Evolutionary conservation across 768 basidiomycete species (phyloP), one percentile per base, ranked within the genome.

Genomic region (Pleurotus tuoliensis): DNA sequence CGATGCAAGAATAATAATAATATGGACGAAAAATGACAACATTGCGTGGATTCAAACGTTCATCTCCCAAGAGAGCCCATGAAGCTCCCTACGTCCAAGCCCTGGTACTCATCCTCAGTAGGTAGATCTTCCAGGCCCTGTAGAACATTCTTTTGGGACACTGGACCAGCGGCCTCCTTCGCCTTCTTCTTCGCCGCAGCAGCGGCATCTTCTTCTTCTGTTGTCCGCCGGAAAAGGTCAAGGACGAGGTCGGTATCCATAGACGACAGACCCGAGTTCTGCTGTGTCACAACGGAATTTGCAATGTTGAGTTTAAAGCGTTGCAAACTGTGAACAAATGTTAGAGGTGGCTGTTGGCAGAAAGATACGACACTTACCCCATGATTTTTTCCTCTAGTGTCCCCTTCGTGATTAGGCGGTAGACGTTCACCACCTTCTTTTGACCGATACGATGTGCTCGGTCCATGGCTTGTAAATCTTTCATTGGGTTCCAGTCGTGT

Each of bases 401-500:
- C 11, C 95, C 97, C 67, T 95, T 90, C 11, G 95, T 98, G 63
- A 99, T 93, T 52, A 99, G 74, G 13, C 97, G 88, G 73, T 99
- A 99, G 4, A 99, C 97, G 63, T 98, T 98, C 25, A 99, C 97
- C 12, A 98, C 96, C 71, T 94, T 94, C 78, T 97, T 98, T 74
- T 99, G 97, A 5, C 97, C 97, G 38, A 98, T 88, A 54, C 97
- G 88, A 73, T 98, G 97, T 1, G 97, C 97, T 57, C 97, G 83
- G 67, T 99, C 97, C 97, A 99, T 99, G 6, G 97, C 97, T 67
- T 99, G 97, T 5, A 98, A 74, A 75, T 99, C 97, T 70, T 98
- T 98, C 94, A 96, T 97, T 5, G 97, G 97, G 69, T 99, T 99
- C 97, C 97, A 99, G 69, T 99, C 97, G 64, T 99, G 97, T 68